Percentiles rank a stretch among this genome's conserved stretches.
Evolutionary conservation across 2,329 filamentous ascomycete genomes (phyloP).

Genomic region (Ploettnerulaceae sp.): DNA sequence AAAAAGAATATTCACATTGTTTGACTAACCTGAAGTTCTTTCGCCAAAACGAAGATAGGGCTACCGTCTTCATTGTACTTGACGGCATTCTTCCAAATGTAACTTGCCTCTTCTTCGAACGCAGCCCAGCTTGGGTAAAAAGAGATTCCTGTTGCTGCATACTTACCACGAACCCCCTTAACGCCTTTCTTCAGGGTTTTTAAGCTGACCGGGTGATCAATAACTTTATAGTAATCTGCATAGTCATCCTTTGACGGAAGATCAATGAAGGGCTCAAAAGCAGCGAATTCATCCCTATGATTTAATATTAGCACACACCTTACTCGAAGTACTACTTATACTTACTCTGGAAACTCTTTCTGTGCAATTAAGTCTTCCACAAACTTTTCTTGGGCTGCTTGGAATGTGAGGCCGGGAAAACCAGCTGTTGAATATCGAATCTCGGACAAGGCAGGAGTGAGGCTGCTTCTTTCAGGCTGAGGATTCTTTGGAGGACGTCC

Average conservation of each 20-base stretch:
- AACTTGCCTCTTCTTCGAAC: slow-evolving; percentile 73
- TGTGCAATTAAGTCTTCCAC: slow-evolving; percentile 66
- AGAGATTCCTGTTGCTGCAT: slow-evolving; percentile 52
- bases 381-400: slow-evolving; percentile 82
- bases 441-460: slow-evolving; percentile 43
- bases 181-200: slow-evolving; percentile 73
- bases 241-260: slow-evolving; percentile 65
- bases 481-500: slow-evolving; percentile 23
- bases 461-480: slow-evolving; percentile 35
- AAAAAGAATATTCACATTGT: background rate
- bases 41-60: slow-evolving; percentile 71
- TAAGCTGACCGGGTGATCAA: slow-evolving; percentile 74
- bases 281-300: slow-evolving; percentile 60
- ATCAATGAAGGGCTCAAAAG: slow-evolving; percentile 70
- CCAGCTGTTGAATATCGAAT: slow-evolving; percentile 51
- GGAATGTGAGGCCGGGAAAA: slow-evolving; percentile 71
- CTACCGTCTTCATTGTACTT: slow-evolving; percentile 92
- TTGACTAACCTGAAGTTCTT: slow-evolving; percentile 66
- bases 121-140: slow-evolving; percentile 79
- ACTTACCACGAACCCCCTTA: slow-evolving; percentile 65
- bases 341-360: slow-evolving; percentile 60
- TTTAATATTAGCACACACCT: slow-evolving; percentile 2
- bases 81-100: slow-evolving; percentile 83
- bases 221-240: slow-evolving; percentile 82
- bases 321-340: slow-evolving; percentile 3